phyloP scores from a whole-genome alignment of 768 basidiomycete genomes.

The Tephrocybe sp. region DNA sequence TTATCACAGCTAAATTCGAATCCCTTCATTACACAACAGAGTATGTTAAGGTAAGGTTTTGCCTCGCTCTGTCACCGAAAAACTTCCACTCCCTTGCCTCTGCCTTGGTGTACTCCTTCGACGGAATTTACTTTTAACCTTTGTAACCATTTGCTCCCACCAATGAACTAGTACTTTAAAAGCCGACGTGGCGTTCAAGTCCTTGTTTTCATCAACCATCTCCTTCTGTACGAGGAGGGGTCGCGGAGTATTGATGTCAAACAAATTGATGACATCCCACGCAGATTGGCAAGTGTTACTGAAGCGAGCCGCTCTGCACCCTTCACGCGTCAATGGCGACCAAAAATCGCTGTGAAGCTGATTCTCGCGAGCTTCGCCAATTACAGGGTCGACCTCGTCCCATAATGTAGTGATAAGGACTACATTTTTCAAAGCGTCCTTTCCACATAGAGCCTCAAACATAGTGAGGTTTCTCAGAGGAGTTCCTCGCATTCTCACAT shows the following conservation, averaged over 20 bases:
- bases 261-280: conserved; percentile 31
- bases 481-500: conserved; percentile 36
- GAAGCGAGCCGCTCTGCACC: conserved; percentile 35
- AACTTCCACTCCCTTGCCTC: background rate
- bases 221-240: conserved; percentile 22
- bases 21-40: no score
- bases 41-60: no score
- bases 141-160: conserved; percentile 7
- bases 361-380: conserved; percentile 33
- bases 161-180: conserved; percentile 6
- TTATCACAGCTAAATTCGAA: no score
- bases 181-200: conserved; percentile 11
- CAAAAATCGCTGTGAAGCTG: conserved; percentile 42
- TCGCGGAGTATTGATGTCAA: conserved; percentile 16
- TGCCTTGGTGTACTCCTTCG: background rate
- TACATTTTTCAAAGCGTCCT: conserved; percentile 38
- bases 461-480: conserved; percentile 42
- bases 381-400: conserved; percentile 30
- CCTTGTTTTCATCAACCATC: conserved; percentile 21
- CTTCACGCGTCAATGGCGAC: conserved; percentile 37
- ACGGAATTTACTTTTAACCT: conserved; percentile 1
- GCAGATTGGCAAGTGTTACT: conserved; percentile 31
- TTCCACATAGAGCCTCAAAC: conserved; percentile 48
- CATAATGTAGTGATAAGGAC: conserved; percentile 50
- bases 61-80: background rate